Evolutionary conservation across 2,329 filamentous ascomycete genomes (phyloP).

Genomic region (Talaromyces funiculosus): DNA sequence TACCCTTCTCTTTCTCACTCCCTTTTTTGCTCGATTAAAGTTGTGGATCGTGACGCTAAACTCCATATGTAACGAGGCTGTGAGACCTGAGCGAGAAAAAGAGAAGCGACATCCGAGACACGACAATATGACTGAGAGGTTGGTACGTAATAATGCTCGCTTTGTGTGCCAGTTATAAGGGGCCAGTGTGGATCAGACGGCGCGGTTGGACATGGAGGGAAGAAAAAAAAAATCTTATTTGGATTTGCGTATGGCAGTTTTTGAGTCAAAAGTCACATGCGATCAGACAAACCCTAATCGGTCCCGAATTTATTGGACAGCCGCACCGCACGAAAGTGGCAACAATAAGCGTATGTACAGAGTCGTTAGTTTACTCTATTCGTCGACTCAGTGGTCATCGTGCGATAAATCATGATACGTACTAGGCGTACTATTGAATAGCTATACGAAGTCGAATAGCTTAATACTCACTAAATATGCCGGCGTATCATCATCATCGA

Average conservation of each 20-base stretch:
- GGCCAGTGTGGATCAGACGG: not conserved
- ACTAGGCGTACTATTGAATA: not conserved
- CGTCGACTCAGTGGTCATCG: not conserved
- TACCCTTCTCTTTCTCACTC: no score
- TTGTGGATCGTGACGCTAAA: constrained; percentile 7
- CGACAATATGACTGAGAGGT: not conserved
- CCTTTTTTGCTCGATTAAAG: constrained; percentile 1
- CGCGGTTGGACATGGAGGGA: not conserved
- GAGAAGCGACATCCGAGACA: not conserved
- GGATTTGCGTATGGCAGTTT: not conserved
- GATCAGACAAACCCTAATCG: not conserved
- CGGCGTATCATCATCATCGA: not conserved
- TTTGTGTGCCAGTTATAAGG: not conserved
- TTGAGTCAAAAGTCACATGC: not conserved
- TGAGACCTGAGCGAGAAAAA: not conserved
- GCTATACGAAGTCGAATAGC: not conserved
- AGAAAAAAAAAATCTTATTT: constrained; percentile 1
- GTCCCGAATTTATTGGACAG: not conserved
- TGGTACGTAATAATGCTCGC: not conserved
- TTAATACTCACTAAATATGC: not conserved
- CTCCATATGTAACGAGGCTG: not conserved
- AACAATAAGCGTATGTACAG: not conserved
- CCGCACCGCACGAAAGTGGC: not conserved
- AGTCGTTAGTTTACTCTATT: not conserved
- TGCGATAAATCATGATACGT: not conserved